Conservation (phyloP, 2,329 filamentous ascomycete species). For the Trichoderma atroviride region DNA sequence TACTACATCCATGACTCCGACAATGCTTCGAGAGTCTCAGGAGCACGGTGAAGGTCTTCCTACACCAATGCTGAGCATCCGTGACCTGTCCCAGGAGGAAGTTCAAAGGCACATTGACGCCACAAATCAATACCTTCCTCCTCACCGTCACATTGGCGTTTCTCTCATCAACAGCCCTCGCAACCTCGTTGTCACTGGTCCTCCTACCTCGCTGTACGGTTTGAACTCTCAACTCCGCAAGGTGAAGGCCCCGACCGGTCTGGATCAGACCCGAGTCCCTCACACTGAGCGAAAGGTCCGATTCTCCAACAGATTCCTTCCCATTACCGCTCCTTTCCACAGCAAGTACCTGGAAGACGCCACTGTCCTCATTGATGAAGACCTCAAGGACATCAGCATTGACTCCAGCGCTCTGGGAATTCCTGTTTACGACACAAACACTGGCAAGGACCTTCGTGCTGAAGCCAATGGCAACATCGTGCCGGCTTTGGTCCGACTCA, state of each 20-base stretch:
- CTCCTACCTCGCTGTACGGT: conserved; percentile 93
- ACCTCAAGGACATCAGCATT: conserved; percentile 81
- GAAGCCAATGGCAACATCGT: conserved; percentile 77
- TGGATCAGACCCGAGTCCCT: conserved; percentile 92
- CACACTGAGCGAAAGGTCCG: conserved; percentile 95
- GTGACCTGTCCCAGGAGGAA: conserved; percentile 82
- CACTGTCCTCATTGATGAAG: conserved; percentile 79
- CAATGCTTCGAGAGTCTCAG: conserved; percentile 86
- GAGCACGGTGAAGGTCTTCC: conserved; percentile 94
- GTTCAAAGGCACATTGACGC: conserved; percentile 96
- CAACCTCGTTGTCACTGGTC: conserved; percentile 95
- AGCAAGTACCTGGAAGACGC: conserved; percentile 89
- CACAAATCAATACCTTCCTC: conserved; percentile 93
- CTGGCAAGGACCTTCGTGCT: conserved; percentile 78
- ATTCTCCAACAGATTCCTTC: conserved; percentile 95
- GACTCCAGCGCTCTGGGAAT: conserved; percentile 74
- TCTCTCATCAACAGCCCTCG: conserved; percentile 96
- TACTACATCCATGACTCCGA: conserved; percentile 87
- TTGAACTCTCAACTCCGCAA: conserved; percentile 93
- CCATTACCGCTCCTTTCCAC: conserved; percentile 97
- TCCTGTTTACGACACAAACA: conserved; percentile 87
- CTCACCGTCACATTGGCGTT: conserved; percentile 90
- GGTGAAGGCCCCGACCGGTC: conserved; percentile 94
- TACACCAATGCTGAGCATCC: conserved; percentile 97
- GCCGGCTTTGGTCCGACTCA: conserved; percentile 84